Evolutionary conservation across 2,329 filamentous ascomycete genomes (phyloP).

Genomic region (Ceratocystis colombiana): DNA sequence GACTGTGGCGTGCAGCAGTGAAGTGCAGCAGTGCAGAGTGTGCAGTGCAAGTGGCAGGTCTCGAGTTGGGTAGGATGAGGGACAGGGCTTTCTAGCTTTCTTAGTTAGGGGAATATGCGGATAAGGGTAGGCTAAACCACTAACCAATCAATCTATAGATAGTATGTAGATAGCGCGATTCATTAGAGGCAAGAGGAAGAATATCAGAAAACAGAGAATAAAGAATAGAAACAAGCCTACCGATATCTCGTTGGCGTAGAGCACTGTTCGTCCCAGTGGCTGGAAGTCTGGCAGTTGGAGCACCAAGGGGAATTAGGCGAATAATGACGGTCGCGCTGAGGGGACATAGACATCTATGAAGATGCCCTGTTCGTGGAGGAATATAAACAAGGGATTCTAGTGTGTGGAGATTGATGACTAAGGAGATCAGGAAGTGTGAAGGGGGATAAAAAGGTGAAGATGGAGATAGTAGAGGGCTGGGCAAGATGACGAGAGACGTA

Average conservation of each 20-base stretch:
- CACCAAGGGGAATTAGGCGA: constrained; percentile 11
- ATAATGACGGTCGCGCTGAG: background rate
- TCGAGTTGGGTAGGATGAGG: background rate
- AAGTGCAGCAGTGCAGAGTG: background rate
- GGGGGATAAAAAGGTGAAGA: background rate
- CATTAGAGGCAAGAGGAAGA: background rate
- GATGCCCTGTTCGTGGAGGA: constrained; percentile 8
- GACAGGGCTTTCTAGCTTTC: constrained; percentile 9
- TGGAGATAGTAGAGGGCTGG: no score
- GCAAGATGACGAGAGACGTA: background rate
- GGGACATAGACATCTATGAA: background rate
- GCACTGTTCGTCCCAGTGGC: constrained; percentile 14
- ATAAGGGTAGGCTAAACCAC: background rate
- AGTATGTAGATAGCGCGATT: background rate
- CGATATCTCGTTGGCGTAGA: constrained; percentile 9
- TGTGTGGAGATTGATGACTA: background rate
- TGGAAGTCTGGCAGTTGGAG: background rate
- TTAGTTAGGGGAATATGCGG: background rate
- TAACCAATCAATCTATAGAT: constrained; percentile 5
- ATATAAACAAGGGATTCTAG: background rate
- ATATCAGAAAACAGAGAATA: background rate
- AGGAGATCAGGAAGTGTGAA: background rate
- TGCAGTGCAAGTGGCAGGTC: background rate
- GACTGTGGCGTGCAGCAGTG: background rate
- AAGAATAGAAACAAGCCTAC: constrained; percentile 7